phyloP scores from a whole-genome alignment of 2,329 filamentous ascomycete genomes.

The Zymoseptoria brevis region DNA sequence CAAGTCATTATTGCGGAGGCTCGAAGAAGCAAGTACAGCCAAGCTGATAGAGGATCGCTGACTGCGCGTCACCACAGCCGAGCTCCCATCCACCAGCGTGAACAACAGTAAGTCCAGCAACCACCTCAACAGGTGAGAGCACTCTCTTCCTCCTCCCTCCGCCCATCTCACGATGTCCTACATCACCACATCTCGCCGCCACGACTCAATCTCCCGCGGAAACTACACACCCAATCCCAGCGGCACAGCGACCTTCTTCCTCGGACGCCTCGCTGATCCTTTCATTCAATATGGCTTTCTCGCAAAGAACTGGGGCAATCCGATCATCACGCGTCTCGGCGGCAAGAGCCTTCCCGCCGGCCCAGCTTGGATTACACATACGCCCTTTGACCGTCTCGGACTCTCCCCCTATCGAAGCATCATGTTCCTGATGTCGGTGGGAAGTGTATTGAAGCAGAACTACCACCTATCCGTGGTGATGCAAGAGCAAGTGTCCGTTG shows the following conservation, averaged over 20 bases:
- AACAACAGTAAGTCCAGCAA: neutral
- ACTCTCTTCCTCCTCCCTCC: neutral
- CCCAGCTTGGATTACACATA: conserved; percentile 33
- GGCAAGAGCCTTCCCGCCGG: conserved; percentile 37
- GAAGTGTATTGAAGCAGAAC: conserved; percentile 48
- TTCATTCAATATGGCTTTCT: conserved; percentile 45
- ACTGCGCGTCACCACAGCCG: neutral
- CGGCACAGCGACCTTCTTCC: conserved; percentile 37
- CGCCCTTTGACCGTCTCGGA: conserved; percentile 34
- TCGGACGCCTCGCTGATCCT: conserved; percentile 41
- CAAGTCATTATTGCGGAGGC: neutral
- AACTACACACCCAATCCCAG: conserved; percentile 33
- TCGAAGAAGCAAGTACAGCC: neutral
- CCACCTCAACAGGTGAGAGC: neutral
- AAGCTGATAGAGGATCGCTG: neutral
- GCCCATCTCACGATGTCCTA: conserved; percentile 6
- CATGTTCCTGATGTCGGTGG: conserved; percentile 47
- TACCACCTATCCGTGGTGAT: conserved; percentile 44
- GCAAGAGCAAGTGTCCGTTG: conserved; percentile 44
- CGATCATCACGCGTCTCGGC: conserved; percentile 41
- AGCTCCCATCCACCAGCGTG: neutral
- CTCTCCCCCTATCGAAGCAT: conserved; percentile 46
- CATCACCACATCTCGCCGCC: conserved; percentile 5
- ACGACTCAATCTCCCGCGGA: conserved; percentile 32
- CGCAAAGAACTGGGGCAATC: conserved; percentile 33